Evolutionary conservation across 2,329 filamentous ascomycete species (phyloP), one percentile per base, ranked within the genome.

Genomic region (Phoma sp.): DNA sequence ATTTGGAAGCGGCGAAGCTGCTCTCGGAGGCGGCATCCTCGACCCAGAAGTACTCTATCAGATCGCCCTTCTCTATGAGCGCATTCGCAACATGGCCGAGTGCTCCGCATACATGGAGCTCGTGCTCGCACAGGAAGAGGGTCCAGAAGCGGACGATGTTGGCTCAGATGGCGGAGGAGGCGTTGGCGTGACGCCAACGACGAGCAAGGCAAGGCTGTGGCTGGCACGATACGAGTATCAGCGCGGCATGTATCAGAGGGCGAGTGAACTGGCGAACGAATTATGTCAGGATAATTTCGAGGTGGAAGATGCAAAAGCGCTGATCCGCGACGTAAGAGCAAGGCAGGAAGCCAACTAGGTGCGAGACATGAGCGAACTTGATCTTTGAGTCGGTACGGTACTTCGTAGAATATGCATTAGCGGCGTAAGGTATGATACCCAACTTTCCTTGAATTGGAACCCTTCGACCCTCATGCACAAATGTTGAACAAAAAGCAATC

Each of bases 91-190:
- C 39, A 84, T 87, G 63, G 87, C 89, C 2, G 91, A 97, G 71
- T 90, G 92, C 5, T 91, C 91, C 26, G 87, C 89, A 0, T 99
- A 96, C 75, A 98, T 99, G 95, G 93, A 98, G 75, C 84, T 98
- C 53, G 96, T 92, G 32, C 83, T 99, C 14, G 91, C 92, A 14
- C 95, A 98, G 71, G 95, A 99, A 73, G 90, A 93, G 38, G 93
- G 92, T 0, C 60, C 77, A 15, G 76, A 81, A 3, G 71, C 70
- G 20, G 72, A 75, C 12, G 67, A 74, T 17, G 48, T 47, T 7
- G 64, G 58, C 6, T 73, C 77, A 14, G 78, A 78, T 11, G 74
- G 76, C 33, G 73, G 75, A 11, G 74, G 84, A 53, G 85, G 92
- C 0, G 91, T 91, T 0, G 93, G 93, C 0, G 93, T 97, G 1